phyloP scores from a whole-genome alignment of 2,329 filamentous ascomycete species.

The Thermomyces lanuginosus region DNA sequence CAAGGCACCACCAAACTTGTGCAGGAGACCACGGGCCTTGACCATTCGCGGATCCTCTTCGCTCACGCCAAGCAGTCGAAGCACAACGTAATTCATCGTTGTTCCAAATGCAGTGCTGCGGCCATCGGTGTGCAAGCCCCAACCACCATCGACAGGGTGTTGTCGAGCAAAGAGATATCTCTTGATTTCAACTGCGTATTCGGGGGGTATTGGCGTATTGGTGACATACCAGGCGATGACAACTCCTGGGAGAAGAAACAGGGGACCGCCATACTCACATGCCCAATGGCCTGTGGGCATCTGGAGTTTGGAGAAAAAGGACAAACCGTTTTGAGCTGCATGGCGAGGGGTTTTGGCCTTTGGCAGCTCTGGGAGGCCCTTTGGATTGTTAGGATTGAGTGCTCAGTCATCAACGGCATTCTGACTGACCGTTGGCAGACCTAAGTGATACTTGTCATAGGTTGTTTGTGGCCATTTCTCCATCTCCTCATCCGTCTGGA shows the following conservation, averaged over 20 bases:
- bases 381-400: neutral
- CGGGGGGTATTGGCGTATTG: conserved; percentile 65
- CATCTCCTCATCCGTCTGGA: conserved; percentile 52
- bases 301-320: conserved; percentile 81
- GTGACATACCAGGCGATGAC: conserved; percentile 80
- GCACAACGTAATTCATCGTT: conserved; percentile 64
- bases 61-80: conserved; percentile 68
- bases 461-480: conserved; percentile 68
- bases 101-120: conserved; percentile 88
- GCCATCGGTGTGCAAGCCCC: conserved; percentile 90
- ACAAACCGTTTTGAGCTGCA: conserved; percentile 63
- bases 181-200: conserved; percentile 73
- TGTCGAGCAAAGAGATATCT: conserved; percentile 81
- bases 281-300: conserved; percentile 83
- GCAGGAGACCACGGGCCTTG: conserved; percentile 65
- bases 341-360: conserved; percentile 57
- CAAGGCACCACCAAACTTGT: conserved; percentile 70
- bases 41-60: conserved; percentile 73
- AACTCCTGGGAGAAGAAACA: conserved; percentile 81
- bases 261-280: conserved; percentile 93
- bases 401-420: neutral
- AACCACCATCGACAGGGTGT: conserved; percentile 78
- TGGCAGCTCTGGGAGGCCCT: conserved; percentile 61
- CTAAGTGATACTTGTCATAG: conserved; percentile 81
- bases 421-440: conserved; percentile 55